phyloP scores from a whole-genome alignment of 176 grass and related monocot genomes.

The Oryza rufipogon region DNA sequence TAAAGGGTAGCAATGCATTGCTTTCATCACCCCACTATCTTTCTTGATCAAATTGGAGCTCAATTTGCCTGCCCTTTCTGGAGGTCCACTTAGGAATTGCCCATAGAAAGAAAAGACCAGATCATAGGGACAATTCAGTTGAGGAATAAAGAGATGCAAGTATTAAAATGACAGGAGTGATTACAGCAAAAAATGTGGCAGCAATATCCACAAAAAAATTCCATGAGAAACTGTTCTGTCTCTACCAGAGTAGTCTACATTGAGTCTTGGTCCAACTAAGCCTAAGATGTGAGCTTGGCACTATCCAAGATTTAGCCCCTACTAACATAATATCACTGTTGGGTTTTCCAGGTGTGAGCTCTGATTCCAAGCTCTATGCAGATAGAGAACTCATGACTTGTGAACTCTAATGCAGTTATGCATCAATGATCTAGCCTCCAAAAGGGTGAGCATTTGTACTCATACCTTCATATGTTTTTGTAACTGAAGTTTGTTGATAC shows the following conservation, averaged over 20 bases:
- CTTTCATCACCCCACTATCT: conserved; percentile 51
- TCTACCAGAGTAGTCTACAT: conserved; percentile 28
- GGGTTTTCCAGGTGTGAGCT: conserved; percentile 35
- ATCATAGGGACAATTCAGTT: conserved; percentile 47
- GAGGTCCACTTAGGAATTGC: conserved; percentile 32
- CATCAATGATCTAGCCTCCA: conserved; percentile 51
- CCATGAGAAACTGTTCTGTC: conserved; percentile 9
- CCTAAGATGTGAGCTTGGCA: conserved; percentile 20
- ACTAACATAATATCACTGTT: conserved; percentile 12
- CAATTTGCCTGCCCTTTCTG: conserved; percentile 35
- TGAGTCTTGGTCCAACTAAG: conserved; percentile 33
- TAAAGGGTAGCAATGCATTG: conserved; percentile 31
- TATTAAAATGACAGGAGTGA: conserved; percentile 20
- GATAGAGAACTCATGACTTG: conserved; percentile 44
- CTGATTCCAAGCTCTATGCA: conserved; percentile 35
- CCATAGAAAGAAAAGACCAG: conserved; percentile 16
- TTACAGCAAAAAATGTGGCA: background rate
- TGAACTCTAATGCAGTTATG: conserved; percentile 37
- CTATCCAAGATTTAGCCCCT: conserved; percentile 28
- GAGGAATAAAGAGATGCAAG: conserved; percentile 48
- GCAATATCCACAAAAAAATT: conserved; percentile 12
- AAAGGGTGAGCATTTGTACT: conserved; percentile 48
- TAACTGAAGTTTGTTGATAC: conserved; percentile 18
- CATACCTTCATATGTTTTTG: conserved; percentile 31
- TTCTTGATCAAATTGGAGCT: conserved; percentile 25